Evolutionary conservation across 257 asterid species (phyloP).

Genomic region (Nicotiana sylvestris): DNA sequence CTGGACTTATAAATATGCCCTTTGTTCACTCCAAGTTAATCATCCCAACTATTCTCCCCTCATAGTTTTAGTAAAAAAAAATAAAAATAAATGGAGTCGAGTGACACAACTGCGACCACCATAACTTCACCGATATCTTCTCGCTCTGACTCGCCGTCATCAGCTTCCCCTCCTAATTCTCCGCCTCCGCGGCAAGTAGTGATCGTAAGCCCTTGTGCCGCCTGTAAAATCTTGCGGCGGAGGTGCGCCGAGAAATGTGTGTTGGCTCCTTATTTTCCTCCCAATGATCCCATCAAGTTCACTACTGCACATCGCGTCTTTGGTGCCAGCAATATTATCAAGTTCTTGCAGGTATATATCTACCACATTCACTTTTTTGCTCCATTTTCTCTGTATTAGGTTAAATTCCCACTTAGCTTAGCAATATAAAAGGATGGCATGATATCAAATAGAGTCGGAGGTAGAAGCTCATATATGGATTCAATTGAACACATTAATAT

Average conservation of each 20-base stretch:
- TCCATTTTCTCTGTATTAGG: neutral
- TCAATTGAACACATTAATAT: too few relatives aligned
- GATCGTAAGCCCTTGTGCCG: constrained; percentile 33
- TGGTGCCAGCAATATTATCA: constrained; percentile 21
- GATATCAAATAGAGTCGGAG: too few relatives aligned
- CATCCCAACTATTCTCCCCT: neutral
- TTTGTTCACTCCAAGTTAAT: neutral
- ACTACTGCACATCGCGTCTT: constrained; percentile 19
- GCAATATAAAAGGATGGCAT: too few relatives aligned
- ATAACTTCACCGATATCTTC: constrained; percentile 24
- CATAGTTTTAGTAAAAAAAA: neutral
- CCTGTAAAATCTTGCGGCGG: constrained; percentile 18
- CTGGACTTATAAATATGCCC: constrained; percentile 18
- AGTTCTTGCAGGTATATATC: constrained; percentile 17
- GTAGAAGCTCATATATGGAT: too few relatives aligned
- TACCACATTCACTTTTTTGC: neutral
- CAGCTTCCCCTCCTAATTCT: constrained; percentile 23
- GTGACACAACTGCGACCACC: constrained; percentile 3
- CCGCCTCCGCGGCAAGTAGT: constrained; percentile 19
- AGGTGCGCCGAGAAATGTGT: constrained; percentile 17
- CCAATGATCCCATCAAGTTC: constrained; percentile 17
- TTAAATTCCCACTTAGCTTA: too few relatives aligned
- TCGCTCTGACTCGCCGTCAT: constrained; percentile 30
- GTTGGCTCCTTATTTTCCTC: constrained; percentile 21
- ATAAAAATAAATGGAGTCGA: neutral